Evolutionary conservation across 2,329 filamentous ascomycete species (phyloP), one percentile per base, ranked within the genome.

Genomic region (Penicillium sp.): DNA sequence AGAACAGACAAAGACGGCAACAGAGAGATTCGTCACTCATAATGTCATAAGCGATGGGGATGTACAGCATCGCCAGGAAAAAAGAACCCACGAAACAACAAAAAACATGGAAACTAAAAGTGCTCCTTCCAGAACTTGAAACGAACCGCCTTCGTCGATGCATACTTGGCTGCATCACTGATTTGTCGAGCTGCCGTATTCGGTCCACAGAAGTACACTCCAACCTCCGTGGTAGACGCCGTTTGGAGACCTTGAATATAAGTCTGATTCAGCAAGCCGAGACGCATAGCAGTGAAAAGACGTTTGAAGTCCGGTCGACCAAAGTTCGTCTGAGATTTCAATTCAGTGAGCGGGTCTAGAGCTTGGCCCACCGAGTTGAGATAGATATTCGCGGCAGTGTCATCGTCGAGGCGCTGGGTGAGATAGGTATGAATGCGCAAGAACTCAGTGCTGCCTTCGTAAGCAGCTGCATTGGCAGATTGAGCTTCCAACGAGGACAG

Each of bases 81-180:
- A 22, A 56, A 53, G 3, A 10, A 33, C 30, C 10, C 30, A 10
- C 30, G 30, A 55, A 40, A 44, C 59, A 50, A 49, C 22, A 30
- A 33, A 56, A 7, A 12, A n/a, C n/a, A 37, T 26, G n/a, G 57
- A 57, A 60, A 37, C 64, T 76, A 83, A 65, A 82, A 83, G 74
- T 99, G 94, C 80, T 99, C 95, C 83, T 99, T 99, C 95, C 95
- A 99, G 84, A 99, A 99, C 72, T 92, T 91, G 82, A 98, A 99
- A 72, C 89, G 87, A 60, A 99, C 92, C 69, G 96, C 91, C 65
- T 86, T 86, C 40, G 86, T 88, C 13, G 88, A 91, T 17, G 90
- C 89, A 57, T 83, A 78, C 73, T 90, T 91, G 68, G 91, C 91
- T 17, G 94, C 93, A 74, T 88, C 87, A 78, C 91, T 90, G 76